Evolutionary conservation across 2,329 filamentous ascomycete genomes (phyloP).

Genomic region (Cercospora sp.): DNA sequence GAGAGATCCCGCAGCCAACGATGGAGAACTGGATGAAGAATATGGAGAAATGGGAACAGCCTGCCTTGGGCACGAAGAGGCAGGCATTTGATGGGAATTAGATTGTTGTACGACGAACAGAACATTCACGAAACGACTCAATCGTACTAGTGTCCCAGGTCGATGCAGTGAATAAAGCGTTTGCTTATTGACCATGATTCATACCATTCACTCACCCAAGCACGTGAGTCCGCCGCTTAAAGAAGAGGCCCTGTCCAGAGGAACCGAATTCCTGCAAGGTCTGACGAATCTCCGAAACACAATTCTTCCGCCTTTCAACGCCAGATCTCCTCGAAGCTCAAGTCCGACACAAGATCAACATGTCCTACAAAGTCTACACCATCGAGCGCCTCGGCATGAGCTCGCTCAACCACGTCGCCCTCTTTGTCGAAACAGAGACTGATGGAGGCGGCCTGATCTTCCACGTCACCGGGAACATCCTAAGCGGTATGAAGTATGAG

Average conservation of each 20-base stretch:
- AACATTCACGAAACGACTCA: background rate
- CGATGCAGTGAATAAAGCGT: background rate
- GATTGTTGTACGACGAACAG: background rate
- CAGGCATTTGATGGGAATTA: slow-evolving; percentile 20
- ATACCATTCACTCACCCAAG: background rate
- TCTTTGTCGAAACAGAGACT: background rate
- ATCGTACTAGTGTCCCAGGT: background rate
- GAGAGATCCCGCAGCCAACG: slow-evolving; percentile 13
- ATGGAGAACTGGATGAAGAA: slow-evolving; percentile 25
- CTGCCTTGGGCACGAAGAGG: slow-evolving; percentile 12
- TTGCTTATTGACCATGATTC: background rate
- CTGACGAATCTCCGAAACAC: background rate
- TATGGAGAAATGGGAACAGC: slow-evolving; percentile 15
- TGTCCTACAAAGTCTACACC: background rate
- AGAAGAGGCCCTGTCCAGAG: too few species aligned
- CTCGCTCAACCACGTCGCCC: background rate
- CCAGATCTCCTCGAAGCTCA: background rate
- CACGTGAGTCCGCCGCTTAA: background rate
- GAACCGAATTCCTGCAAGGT: too few species aligned
- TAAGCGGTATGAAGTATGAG: background rate
- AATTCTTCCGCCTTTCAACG: background rate
- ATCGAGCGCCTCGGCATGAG: background rate
- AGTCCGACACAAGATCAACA: background rate
- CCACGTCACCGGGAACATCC: background rate
- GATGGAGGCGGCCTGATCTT: background rate